Evolutionary conservation across 805 yeast genomes (phyloP), one percentile per base, ranked within the genome.

Genomic region (Ogataea methanolica): DNA sequence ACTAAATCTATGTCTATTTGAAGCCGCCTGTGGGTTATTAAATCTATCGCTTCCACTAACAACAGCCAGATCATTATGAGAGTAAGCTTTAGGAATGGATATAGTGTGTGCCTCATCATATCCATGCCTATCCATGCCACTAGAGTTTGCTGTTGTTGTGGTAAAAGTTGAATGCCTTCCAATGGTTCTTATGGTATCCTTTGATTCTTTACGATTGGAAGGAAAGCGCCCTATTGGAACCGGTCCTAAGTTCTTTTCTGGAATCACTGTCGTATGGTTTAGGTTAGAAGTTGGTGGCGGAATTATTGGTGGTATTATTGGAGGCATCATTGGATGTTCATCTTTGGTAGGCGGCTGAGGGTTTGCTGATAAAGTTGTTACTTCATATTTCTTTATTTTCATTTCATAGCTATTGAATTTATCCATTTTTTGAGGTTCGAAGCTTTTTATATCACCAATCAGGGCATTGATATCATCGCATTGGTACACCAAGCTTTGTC

Each of bases 1-100:
- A 1, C 57, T 16, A 29, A 54, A 55, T 37, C 57, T 46, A 40
- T 55, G 58, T 29, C 52, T 56, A 16, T 43, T 48, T 11, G 53
- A 38, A 23, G 42, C 19, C 16, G 50, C 38, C 41, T 43, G 52
- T 12, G 39, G 48, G 29, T 45, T 54, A 56, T 26, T 26, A 26
- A 51, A 47, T 44, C 58, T 53, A 12, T 58, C 61, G 8, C 42
- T 47, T 4, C 61, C 60, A 5, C 56, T 45, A 26, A 53, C 47
- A 8, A 42, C 29, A 7, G 53, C 48, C 8, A 45, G 12, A 9
- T 52, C 53, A 7, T 47, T 38, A 16, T 53, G 57, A 4, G 52
- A 49, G 38, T 63, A 63, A 19, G 63, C 58, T 19, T 61, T 59
- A 0, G 67, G 66, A 19, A 64, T 60, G 12, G 57, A 53, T 29